Base-by-base conservation (phyloP, 2,329 filamentous ascomycete species). In the Sphaerulina musiva region DNA sequence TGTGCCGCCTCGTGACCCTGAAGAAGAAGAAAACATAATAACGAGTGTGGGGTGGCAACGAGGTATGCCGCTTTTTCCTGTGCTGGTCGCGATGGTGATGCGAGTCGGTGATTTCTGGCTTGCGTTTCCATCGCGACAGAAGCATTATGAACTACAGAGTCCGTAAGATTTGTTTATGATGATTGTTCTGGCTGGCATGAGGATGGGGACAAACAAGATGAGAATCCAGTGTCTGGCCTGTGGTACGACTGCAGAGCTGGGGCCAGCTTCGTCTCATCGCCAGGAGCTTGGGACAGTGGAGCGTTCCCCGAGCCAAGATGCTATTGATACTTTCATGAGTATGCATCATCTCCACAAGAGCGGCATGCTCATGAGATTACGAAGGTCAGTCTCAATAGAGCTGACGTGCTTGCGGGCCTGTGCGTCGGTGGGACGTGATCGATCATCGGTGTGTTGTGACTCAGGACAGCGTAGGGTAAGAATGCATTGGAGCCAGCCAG, bases 91-190 rank as follows among this genome's bases (percentile, higher is more conserved):
- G 56, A 48, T 57, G 54, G 59, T 50, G 52, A 60, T 60, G 54
- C 46, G 49, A 36, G 39, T 32, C 44, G 29, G 17, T 46, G 42
- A 23, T 39, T 48, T 17, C 56, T 57, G 54, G 53, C 50, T 56
- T 58, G 56, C 53, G 61, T 64, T 63, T 59, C 63, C 62, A 53
- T 59, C 56, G 61, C 61, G 60, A 63, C 64, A 48, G 45, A 40
- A 46, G 53, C 57, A 58, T 62, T 63, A 61, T 62, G 57, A 64
- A 58, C 55, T 52, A 20, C 57, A 20, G 11, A 32, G 42, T 26
- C 23, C 45, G 31, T 52, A 40, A 62, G 54, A 62, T 62, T 63
- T 61, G 58, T 61, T 58, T 59, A 48, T 57, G 53, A 44, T 59
- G 53, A 49, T 56, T 39, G 29, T 34, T 43, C 51, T 43, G 26